Base-by-base conservation (phyloP, 2,329 filamentous ascomycete genomes). In the Phialophora tarda region DNA sequence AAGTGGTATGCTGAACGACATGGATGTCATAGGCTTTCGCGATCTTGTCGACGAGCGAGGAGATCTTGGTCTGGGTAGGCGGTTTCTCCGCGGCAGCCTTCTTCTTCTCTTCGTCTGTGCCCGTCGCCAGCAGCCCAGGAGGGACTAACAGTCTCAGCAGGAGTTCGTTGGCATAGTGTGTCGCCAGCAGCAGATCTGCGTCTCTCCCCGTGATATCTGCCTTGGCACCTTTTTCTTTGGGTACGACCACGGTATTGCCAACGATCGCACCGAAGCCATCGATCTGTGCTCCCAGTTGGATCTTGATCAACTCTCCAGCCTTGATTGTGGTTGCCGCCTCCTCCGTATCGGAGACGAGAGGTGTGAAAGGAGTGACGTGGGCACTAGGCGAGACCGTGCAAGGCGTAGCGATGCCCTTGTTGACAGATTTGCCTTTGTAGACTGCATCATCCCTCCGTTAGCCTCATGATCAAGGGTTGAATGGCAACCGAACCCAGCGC, bases 221-320 rank as follows among this genome's bases (percentile, higher is more conserved):
- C 64, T 85, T 82, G 59, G 85, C 80, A 74, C 87, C 84, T 68
- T 87, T 86, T 74, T 84, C 83, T 70, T 85, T 78, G 56, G 84
- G 84, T 59, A 96, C 89, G 66, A 97, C 80, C 73, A 98, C 85
- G 67, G 92, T 96, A 81, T 97, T 91, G 82, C 95, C 97, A 74
- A 97, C 91, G 77, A 99, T 97, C 73, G 94, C 91, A 74, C 92
- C 93, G 77, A 98, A 96, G 62, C 95, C 95, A 82, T 98, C 92
- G 71, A 99, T 97, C 83, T 99, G 95, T 60, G 95, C 95, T 76
- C 95, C 95, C n/a, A 99, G 88, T 83, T 99, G 95, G 78, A 99
- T 95, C 88, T 99, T 99, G 82, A 97, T 86, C 69, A 91, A 82
- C 83, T 99, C 95, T 69, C 89, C 91, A 59, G 89, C 86, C 83